Conservation (phyloP, 495 filamentous ascomycete genomes). For the Penicillium odoratum region DNA sequence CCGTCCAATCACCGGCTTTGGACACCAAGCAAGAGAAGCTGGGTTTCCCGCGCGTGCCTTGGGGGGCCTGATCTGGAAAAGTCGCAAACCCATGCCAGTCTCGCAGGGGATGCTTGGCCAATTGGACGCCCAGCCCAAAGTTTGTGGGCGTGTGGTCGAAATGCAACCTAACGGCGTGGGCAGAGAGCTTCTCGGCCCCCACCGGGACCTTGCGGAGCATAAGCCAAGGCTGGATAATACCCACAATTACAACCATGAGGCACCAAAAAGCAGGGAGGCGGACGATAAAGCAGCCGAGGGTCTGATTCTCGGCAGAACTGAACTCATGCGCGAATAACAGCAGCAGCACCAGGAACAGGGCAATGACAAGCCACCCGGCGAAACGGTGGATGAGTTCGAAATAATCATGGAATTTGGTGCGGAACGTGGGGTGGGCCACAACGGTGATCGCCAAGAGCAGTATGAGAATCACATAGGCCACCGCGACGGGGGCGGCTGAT, state of each 20-base stretch:
- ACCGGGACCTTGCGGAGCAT: slow-evolving; percentile 54
- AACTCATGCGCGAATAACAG: slow-evolving; percentile 38
- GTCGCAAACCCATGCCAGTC: slow-evolving; percentile 86
- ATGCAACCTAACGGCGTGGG: slow-evolving; percentile 71
- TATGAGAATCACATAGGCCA: slow-evolving; percentile 42
- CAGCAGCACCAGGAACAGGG: slow-evolving; percentile 46
- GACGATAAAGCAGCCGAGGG: slow-evolving; percentile 38
- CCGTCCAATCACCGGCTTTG: slow-evolving; percentile 85
- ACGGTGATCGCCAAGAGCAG: slow-evolving; percentile 45
- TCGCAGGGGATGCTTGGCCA: slow-evolving; percentile 56
- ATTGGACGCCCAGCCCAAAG: slow-evolving; percentile 48
- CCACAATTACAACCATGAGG: slow-evolving; percentile 35
- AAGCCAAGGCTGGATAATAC: slow-evolving; percentile 45
- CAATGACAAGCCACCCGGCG: slow-evolving; percentile 51
- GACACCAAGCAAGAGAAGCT: slow-evolving; percentile 71
- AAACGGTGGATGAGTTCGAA: slow-evolving; percentile 61
- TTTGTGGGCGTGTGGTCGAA: slow-evolving; percentile 56
- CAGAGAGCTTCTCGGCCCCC: slow-evolving; percentile 60
- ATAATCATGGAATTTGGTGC: slow-evolving; percentile 50
- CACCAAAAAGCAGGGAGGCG: slow-evolving; percentile 47
- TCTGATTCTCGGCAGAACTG: slow-evolving; percentile 22
- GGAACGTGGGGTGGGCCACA: slow-evolving; percentile 46
- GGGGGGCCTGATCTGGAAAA: slow-evolving; percentile 50
- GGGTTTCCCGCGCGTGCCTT: slow-evolving; percentile 15
- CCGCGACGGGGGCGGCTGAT: slow-evolving; percentile 33